These are phyloP conservation scores for Mimosa bimucronata DNA, from an alignment of 306 rosid genomes.

Conservation along the genomic window DNA sequence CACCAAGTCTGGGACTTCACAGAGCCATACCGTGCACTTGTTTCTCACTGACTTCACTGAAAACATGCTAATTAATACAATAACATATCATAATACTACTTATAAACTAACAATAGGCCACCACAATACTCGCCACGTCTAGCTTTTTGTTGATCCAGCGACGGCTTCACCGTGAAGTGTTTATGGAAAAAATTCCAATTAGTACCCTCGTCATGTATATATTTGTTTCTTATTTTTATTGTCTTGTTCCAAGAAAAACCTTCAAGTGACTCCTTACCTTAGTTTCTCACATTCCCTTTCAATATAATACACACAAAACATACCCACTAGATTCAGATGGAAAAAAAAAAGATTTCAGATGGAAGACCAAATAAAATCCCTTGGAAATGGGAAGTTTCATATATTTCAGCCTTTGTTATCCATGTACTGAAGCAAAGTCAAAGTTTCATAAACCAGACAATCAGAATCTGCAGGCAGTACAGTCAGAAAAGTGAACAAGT, in stretches of 20 bases:
- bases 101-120: too few relatives aligned
- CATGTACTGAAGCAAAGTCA: background rate
- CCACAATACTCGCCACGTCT: too few relatives aligned
- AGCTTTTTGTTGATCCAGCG: too few relatives aligned
- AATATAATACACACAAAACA: background rate
- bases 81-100: too few relatives aligned
- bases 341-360: background rate
- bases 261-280: background rate
- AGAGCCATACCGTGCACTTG: background rate
- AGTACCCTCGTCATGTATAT: background rate
- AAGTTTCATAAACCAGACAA: background rate
- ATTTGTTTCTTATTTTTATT: background rate
- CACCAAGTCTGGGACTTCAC: slow-evolving; percentile 35
- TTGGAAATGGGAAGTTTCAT: background rate
- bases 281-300: background rate
- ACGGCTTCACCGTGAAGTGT: too few relatives aligned
- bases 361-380: background rate
- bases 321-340: background rate
- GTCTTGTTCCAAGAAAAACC: background rate
- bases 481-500: background rate
- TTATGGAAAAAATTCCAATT: too few relatives aligned
- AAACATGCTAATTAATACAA: too few relatives aligned
- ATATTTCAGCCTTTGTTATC: background rate
- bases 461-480: background rate
- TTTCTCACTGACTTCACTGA: background rate